Percentiles rank a stretch among this genome's conserved stretches.
phyloP scores from a whole-genome alignment of 2,329 filamentous ascomycete species.

The Fusarium tanahbumbuense region DNA sequence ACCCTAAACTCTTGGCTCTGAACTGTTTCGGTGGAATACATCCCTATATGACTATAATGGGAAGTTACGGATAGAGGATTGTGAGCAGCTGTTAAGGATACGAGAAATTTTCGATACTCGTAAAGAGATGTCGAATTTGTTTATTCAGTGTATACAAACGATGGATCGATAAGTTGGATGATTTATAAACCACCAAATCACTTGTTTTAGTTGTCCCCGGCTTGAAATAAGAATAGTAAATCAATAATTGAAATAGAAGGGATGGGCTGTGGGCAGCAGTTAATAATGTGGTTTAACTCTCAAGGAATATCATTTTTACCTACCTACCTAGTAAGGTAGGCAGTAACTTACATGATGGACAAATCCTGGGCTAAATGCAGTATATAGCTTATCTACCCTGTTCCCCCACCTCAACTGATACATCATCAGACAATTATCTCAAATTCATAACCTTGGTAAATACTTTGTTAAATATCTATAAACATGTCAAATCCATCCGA shows the following conservation, averaged over 20 bases:
- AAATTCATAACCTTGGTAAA: not conserved
- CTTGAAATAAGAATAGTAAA: not conserved
- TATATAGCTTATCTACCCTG: conserved; percentile 1
- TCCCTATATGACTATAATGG: not conserved
- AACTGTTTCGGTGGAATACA: not conserved
- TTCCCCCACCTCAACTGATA: conserved; percentile 1
- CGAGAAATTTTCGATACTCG: not conserved
- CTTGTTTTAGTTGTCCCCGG: fast-evolving
- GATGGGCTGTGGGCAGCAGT: fast-evolving
- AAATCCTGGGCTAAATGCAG: not conserved
- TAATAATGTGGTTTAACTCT: not conserved
- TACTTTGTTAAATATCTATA: not conserved
- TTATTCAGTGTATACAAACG: fast-evolving
- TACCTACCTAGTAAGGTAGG: not conserved
- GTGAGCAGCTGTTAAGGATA: not conserved
- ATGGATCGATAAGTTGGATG: no score
- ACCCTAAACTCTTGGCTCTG: not conserved
- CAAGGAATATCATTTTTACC: not conserved
- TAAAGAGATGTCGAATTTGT: fast-evolving
- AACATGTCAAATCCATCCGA: conserved; percentile 8
- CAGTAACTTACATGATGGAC: not conserved
- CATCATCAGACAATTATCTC: not conserved
- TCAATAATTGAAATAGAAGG: not conserved
- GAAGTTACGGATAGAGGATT: not conserved
- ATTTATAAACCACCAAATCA: not conserved